Base-by-base conservation (phyloP, 768 basidiomycete species). In the Cystoderma amianthinum region DNA sequence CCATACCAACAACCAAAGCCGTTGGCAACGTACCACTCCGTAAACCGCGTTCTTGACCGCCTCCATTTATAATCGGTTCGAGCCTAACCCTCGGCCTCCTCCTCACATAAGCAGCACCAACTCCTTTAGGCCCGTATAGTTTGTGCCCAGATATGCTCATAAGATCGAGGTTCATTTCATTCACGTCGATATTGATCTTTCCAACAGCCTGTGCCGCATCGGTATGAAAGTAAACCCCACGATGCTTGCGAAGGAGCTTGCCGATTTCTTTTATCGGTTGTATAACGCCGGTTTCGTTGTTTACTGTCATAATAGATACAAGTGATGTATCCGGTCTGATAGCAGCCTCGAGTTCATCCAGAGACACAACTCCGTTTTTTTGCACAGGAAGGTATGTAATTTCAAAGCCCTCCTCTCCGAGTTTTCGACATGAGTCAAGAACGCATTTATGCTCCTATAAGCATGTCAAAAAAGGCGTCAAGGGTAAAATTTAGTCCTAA, bases 261-360 rank as follows among this genome's bases (percentile, higher is more conserved):
- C 95, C 95, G 42, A 99, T 99, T 59, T 97, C 92, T 57, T 89
- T 85, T 48, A 98, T 72, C 2, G 96, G 96, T 57, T 98, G 96
- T 42, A 99, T 96, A 48, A 97, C 94, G 17, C 96, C 96, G 3
- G 93, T 98, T 66, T 99, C 96, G 63, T 99, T 99, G 69, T 99
- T 99, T 44, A 99, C 96, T 13, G 88, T 78, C 96, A 99, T 99
- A 58, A 99, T 83, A 10, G 93, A 95, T 34, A 99, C 82, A n/a
- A 98, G 67, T 1, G 87, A 88, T 10, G 91, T 93, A 45, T 93
- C 91, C 6, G 93, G 92, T 22, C 91, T 82, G 44, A 99, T 92
- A 25, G 93, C 85, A 1, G 73, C 77, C 55, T 92, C 88, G 22
- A 99, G 78, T 6, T 78, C 80, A 13, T 80, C 68, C 39, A 99